These are phyloP conservation scores for Artemisia tridentata DNA, from an alignment of 129 eudicot species.

Conservation along the genomic window DNA sequence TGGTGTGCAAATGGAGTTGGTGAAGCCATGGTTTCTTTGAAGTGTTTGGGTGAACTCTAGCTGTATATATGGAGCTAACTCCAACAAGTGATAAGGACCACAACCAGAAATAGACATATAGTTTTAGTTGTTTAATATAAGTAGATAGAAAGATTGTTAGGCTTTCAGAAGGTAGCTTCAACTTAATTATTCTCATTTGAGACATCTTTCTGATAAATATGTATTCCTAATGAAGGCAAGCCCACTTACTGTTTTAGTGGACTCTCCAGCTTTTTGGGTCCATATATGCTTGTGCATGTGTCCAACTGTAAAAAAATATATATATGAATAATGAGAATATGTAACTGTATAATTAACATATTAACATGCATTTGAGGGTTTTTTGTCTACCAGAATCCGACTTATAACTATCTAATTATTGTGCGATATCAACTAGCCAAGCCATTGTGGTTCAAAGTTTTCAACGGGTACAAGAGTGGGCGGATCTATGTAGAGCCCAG, in stretches of 20 bases:
- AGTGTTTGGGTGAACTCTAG: constrained; percentile 47
- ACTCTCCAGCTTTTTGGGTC: too few relatives aligned
- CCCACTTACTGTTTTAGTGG: neutral
- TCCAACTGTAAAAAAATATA: too few relatives aligned
- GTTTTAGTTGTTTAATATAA: neutral
- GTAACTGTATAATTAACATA: too few relatives aligned
- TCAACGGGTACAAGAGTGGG: too few relatives aligned
- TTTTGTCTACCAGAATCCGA: too few relatives aligned
- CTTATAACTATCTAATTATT: too few relatives aligned
- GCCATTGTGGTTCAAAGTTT: too few relatives aligned
- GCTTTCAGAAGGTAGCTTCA: neutral
- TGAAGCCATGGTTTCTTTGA: constrained; percentile 28
- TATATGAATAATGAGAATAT: too few relatives aligned
- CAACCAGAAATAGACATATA: constrained; percentile 8
- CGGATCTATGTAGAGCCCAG: too few relatives aligned
- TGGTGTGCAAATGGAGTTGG: constrained; percentile 26
- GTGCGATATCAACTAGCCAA: too few relatives aligned
- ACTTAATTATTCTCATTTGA: neutral
- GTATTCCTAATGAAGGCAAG: constrained; percentile 7
- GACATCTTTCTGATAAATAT: neutral
- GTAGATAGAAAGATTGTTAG: constrained; percentile 9
- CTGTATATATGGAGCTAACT: constrained; percentile 24
- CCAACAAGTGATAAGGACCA: constrained; percentile 22
- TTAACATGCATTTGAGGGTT: too few relatives aligned
- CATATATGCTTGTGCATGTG: too few relatives aligned